Evolutionary conservation across 192 early-diverging fungal species (phyloP).

Genomic region (Gamsiella multidivaricata): DNA sequence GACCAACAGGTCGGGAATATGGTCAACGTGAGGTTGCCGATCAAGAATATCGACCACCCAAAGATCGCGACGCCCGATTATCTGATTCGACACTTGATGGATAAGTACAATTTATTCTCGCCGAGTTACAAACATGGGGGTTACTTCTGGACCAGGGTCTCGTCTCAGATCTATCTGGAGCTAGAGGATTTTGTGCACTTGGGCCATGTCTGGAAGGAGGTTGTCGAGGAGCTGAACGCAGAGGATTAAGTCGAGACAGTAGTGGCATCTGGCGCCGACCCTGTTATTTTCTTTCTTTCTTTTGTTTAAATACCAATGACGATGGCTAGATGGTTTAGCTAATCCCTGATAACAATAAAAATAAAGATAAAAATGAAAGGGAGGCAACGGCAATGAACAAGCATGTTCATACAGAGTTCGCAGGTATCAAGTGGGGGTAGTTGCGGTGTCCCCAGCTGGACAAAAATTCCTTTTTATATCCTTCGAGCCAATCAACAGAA

Average conservation of each 20-base stretch:
- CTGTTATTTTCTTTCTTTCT: too few relatives aligned
- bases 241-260: constrained; percentile 23
- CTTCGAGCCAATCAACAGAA: too few relatives aligned
- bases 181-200: constrained; percentile 59
- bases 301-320: too few relatives aligned
- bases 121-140: constrained; percentile 60
- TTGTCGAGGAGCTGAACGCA: constrained; percentile 47
- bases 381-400: too few relatives aligned
- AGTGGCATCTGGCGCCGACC: too few relatives aligned
- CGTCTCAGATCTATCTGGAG: constrained; percentile 68
- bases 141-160: constrained; percentile 63
- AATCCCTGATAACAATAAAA: too few relatives aligned
- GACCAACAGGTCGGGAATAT: constrained; percentile 62
- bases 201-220: constrained; percentile 55
- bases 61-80: constrained; percentile 24
- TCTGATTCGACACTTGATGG: constrained; percentile 46
- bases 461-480: background rate
- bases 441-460: background rate
- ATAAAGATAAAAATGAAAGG: too few relatives aligned
- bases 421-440: too few relatives aligned
- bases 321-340: too few relatives aligned
- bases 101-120: constrained; percentile 57
- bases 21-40: constrained; percentile 70
- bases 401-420: too few relatives aligned
- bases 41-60: constrained; percentile 41